phyloP scores from a whole-genome alignment of 2,329 filamentous ascomycete genomes.

The Fusarium hostae region DNA sequence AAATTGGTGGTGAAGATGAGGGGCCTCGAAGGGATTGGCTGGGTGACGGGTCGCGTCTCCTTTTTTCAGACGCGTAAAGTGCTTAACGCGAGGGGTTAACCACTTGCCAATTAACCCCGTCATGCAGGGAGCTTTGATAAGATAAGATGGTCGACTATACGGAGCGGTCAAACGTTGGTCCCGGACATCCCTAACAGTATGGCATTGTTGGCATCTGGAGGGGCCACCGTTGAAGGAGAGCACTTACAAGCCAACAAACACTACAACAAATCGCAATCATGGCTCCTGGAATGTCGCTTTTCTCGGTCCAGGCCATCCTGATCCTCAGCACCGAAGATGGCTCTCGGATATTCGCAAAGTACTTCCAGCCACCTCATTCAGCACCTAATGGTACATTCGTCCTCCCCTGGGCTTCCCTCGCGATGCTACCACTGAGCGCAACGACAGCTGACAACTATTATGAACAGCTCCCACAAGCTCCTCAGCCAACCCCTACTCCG shows the following conservation, averaged over 20 bases:
- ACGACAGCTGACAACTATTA: conserved; percentile 43
- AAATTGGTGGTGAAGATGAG: conserved; percentile 40
- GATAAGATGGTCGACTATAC: background rate
- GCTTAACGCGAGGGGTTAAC: conserved; percentile 44
- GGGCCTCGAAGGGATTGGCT: conserved; percentile 41
- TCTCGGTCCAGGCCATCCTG: conserved; percentile 80
- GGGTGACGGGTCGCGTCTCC: conserved; percentile 42
- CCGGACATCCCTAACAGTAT: conserved; percentile 39
- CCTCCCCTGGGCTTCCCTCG: conserved; percentile 32
- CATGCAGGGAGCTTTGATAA: background rate
- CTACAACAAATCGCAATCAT: conserved; percentile 56
- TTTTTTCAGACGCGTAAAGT: conserved; percentile 55
- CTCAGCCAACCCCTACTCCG: conserved; percentile 80
- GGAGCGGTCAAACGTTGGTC: conserved; percentile 49
- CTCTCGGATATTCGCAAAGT: conserved; percentile 92
- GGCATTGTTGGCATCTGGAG: conserved; percentile 48
- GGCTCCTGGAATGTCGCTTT: conserved; percentile 80
- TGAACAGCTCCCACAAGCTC: conserved; percentile 56
- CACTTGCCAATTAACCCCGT: conserved; percentile 1
- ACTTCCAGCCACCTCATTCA: conserved; percentile 76
- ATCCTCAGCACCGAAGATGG: conserved; percentile 88
- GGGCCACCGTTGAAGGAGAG: conserved; percentile 41
- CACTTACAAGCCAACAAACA: conserved; percentile 36
- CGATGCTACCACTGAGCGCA: conserved; percentile 37
- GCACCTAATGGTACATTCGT: conserved; percentile 51